Evolutionary conservation across 1,139 yeast genomes (phyloP).

Genomic region (Candida sp.): DNA sequence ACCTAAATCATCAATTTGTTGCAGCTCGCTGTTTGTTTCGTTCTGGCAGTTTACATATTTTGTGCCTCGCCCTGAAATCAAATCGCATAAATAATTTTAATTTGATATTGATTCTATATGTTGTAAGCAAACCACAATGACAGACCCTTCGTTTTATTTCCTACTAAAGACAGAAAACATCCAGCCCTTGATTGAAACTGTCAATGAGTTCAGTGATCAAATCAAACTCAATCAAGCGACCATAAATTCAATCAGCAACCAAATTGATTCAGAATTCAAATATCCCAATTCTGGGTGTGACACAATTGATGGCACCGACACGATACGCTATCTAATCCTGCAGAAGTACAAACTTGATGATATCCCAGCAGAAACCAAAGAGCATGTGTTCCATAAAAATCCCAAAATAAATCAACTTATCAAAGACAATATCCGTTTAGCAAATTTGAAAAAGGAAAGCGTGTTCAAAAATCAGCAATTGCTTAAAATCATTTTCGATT

Average conservation of each 20-base stretch:
- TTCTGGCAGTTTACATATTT: too few species aligned
- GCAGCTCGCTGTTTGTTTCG: too few species aligned
- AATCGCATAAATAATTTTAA: too few species aligned
- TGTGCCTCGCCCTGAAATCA: too few species aligned
- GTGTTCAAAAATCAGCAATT: conserved; percentile 20
- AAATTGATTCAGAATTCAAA: conserved; percentile 20
- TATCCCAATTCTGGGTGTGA: conserved; percentile 15
- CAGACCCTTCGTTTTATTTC: conserved; percentile 12
- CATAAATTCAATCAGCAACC: conserved; percentile 18
- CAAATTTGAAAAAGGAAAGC: conserved; percentile 15
- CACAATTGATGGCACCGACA: conserved; percentile 9
- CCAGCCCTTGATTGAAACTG: conserved; percentile 24
- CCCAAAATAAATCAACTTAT: conserved; percentile 16
- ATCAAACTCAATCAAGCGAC: conserved; percentile 22
- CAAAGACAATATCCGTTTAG: conserved; percentile 24
- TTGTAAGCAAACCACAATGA: background rate
- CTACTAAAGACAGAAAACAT: conserved; percentile 37
- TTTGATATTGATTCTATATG: too few species aligned
- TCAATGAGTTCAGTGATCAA: conserved; percentile 18
- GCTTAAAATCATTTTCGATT: conserved; percentile 19
- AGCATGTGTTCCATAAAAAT: conserved; percentile 8
- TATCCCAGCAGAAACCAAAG: conserved; percentile 6
- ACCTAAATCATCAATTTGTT: too few species aligned
- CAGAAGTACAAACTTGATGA: conserved; percentile 12
- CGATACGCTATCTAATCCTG: conserved; percentile 13